Evolutionary conservation across 2,329 filamentous ascomycete species (phyloP).

Genomic region (Elsinoe necatrix): DNA sequence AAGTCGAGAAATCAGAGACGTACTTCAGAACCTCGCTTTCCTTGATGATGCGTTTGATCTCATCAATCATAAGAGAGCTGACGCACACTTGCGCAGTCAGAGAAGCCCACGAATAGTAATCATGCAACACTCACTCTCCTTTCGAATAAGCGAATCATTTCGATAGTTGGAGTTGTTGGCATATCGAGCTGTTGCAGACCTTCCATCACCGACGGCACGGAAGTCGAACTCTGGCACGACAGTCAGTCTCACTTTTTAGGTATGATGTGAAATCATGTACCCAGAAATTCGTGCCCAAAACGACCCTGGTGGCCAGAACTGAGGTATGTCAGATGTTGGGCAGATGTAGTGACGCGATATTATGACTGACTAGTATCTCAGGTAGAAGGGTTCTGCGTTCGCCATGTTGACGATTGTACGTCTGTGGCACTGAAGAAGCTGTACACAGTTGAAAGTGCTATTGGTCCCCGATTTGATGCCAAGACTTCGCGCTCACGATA

Average conservation of each 20-base stretch:
- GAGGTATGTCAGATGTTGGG: slow-evolving; percentile 16
- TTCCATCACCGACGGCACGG: slow-evolving; percentile 80
- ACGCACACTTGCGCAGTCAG: slow-evolving; percentile 69
- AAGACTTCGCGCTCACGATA: slow-evolving; percentile 10
- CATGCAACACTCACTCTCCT: slow-evolving; percentile 74
- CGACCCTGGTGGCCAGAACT: slow-evolving; percentile 96
- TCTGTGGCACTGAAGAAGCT: neutral
- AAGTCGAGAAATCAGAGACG: slow-evolving; percentile 21
- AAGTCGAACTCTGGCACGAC: slow-evolving; percentile 78
- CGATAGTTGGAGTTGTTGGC: slow-evolving; percentile 99
- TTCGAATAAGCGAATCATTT: slow-evolving; percentile 95
- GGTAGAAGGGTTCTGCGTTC: slow-evolving; percentile 77
- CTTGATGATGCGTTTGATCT: slow-evolving; percentile 96
- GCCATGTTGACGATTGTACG: slow-evolving; percentile 44
- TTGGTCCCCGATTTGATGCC: neutral
- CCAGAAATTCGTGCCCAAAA: slow-evolving; percentile 96
- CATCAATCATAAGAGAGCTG: slow-evolving; percentile 77
- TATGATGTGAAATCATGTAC: slow-evolving; percentile 42
- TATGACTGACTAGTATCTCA: slow-evolving; percentile 84
- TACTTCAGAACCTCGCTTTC: slow-evolving; percentile 96
- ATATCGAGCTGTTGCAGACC: slow-evolving; percentile 88
- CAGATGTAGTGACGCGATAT: slow-evolving; percentile 17
- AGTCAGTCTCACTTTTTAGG: slow-evolving; percentile 18
- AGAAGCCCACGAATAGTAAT: neutral
- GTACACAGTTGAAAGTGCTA: neutral